Base-by-base conservation (phyloP, 78 protist genomes). In the slime mould (Dictyostelium discoideum) region DNA sequence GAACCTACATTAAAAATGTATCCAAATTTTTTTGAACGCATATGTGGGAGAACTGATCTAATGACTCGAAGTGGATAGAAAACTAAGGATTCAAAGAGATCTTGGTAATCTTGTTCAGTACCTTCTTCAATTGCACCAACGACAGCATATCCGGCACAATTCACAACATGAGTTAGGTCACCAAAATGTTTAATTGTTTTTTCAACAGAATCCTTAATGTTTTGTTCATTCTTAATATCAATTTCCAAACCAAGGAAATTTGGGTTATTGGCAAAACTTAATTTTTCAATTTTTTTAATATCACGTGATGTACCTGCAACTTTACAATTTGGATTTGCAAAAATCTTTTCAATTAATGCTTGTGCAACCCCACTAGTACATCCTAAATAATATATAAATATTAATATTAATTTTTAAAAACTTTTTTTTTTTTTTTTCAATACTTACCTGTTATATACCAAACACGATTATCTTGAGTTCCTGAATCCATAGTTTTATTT, bases 291-390 rank as follows among this genome's bases (percentile, higher is more conserved):
- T 6, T 50, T 60, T 60, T 83, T 57, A 1, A 83, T n/a, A 37
- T 60, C 69, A 14, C 86, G 22, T 2, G 76, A 32, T 37, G 86
- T 83, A 14, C 86, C 86, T 9, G 57, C 16, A 32, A 83, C 86
- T 57, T 20, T 83, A 13, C 24, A 13, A 48, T 46, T 46, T 24
- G 79, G 40, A 18, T 46, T 80, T 8, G 14, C 57, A 9, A 80
- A 44, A 40, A 80, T 37, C 26, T 44, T n/a, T 44, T 80, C 65
- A 14, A 44, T 13, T 24, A 80, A 80, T 9, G 85, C 22, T 44
- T 44, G 50, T 2, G 65, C 85, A 80, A 44, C 54, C 7, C 85
- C 85, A 48, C 32, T 40, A 20, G 85, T 80, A 46, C 85, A 80
- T 44, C 85, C 85, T 46, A 22, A 42, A 5, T 42, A 42, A 42